phyloP scores from a whole-genome alignment of 805 yeast genomes.

The Ogataea nitratoaversa region DNA sequence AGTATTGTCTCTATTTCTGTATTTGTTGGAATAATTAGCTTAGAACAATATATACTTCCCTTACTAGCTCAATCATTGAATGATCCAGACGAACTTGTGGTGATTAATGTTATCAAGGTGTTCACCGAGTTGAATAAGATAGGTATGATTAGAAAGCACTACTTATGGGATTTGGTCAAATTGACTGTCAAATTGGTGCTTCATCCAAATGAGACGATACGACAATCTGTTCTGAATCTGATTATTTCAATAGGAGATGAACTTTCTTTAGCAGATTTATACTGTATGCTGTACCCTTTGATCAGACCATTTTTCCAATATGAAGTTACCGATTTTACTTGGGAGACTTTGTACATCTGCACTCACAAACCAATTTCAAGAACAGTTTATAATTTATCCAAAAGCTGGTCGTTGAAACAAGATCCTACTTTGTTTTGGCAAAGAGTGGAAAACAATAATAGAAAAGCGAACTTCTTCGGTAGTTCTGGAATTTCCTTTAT shows the following conservation, averaged over 20 bases:
- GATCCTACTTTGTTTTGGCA: constrained; percentile 80
- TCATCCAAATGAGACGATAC: constrained; percentile 85
- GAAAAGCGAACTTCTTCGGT: constrained; percentile 41
- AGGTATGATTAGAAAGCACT: constrained; percentile 49
- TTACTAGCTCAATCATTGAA: constrained; percentile 75
- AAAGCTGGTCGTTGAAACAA: constrained; percentile 68
- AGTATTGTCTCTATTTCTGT: constrained; percentile 72
- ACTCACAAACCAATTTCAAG: constrained; percentile 65
- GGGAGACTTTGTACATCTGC: constrained; percentile 64
- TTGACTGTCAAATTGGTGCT: constrained; percentile 54
- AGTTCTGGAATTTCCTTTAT: constrained; percentile 35
- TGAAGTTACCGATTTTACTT: constrained; percentile 65
- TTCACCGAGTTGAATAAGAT: constrained; percentile 52
- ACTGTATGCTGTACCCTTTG: constrained; percentile 79
- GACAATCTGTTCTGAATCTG: constrained; percentile 62
- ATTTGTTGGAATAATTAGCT: constrained; percentile 72
- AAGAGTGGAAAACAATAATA: constrained; percentile 32
- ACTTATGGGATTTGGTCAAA: constrained; percentile 51
- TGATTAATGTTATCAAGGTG: constrained; percentile 59
- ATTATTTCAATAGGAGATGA: constrained; percentile 59
- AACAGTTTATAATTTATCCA: constrained; percentile 56
- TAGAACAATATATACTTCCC: constrained; percentile 88
- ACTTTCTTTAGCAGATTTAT: constrained; percentile 70
- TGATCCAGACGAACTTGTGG: constrained; percentile 82
- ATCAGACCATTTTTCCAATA: constrained; percentile 71